Base-by-base conservation (phyloP, 2,329 filamentous ascomycete species). In the Annulohypoxylon truncatum region DNA sequence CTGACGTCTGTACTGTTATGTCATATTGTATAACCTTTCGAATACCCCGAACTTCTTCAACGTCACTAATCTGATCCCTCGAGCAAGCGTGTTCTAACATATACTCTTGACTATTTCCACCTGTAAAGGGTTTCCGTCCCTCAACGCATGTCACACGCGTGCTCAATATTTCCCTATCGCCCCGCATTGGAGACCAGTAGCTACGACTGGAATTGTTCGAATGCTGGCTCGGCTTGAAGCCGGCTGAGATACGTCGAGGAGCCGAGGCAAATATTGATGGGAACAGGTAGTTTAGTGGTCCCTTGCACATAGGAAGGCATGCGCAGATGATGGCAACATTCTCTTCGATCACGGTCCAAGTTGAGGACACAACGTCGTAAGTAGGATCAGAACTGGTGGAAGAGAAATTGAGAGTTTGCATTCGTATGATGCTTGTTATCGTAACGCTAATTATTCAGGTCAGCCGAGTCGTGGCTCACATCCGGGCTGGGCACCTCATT, bases 401-500 rank as follows among this genome's bases (percentile, higher is more conserved):
- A 9, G 80, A 80, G 64, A 79, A 77, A 42, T 77, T 71, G 7
- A 82, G 73, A 1, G 79, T 81, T 31, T 79, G 79, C 58, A 79
- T 77, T 12, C 81, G 78, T 59, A 82, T 62, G 46, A 82, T 79
- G 10, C 80, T 82, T 2, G 80, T 82, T 35, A 82, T 76, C 20
- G 79, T 80, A 12, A 79, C 78, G 59, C 70, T 71, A 33, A 13
- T 24, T 24, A 20, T 6, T n/a, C 26, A 3, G 1, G 35, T 67
- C 33, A 66, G 66, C 35, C 22, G 8, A 13, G 20, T 42, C 13
- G 0, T 12, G 9, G 20, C 13, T 13, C 22, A 12, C 31, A 15
- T 7, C 22, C 22, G 31, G 3, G 9, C 10, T 22, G 3, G 42
- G 22, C n/a, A 18, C 10, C 29, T 31, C 29, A 44, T 44, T 9